Percentiles rank a stretch among this genome's conserved stretches.
phyloP scores from a whole-genome alignment of 768 basidiomycete species.

The Candolleomyces aberdarensis region DNA sequence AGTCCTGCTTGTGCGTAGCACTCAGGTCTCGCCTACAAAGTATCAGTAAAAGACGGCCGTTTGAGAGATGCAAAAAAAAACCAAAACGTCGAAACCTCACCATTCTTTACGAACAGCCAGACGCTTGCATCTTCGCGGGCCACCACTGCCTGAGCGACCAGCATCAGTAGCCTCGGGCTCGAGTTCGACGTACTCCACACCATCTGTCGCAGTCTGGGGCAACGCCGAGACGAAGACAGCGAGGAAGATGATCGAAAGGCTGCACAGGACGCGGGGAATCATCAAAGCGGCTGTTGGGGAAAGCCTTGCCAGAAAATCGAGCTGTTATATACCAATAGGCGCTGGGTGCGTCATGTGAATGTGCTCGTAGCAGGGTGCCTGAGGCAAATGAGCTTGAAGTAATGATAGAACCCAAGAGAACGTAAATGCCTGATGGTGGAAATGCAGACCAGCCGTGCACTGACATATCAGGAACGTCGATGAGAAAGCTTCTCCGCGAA shows the following conservation, averaged over 20 bases:
- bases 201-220: not conserved
- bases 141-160: not conserved
- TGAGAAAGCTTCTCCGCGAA: too few species aligned
- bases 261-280: not conserved
- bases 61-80: not conserved
- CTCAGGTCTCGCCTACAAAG: not conserved
- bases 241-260: not conserved
- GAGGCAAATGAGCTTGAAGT: too few species aligned
- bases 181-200: not conserved
- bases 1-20: not conserved
- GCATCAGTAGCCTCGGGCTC: not conserved
- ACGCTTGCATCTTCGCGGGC: not conserved
- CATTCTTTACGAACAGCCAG: slow-evolving; percentile 3
- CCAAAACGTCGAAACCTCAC: not conserved
- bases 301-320: too few species aligned
- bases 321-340: too few species aligned
- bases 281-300: not conserved
- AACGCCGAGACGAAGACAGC: not conserved
- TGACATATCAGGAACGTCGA: too few species aligned
- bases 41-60: not conserved
- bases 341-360: too few species aligned
- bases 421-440: too few species aligned
- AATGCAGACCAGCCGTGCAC: too few species aligned
- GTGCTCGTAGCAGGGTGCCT: too few species aligned
- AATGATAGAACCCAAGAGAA: too few species aligned